phyloP scores from a whole-genome alignment of 306 rosid genomes.

The Rubus idaeus region DNA sequence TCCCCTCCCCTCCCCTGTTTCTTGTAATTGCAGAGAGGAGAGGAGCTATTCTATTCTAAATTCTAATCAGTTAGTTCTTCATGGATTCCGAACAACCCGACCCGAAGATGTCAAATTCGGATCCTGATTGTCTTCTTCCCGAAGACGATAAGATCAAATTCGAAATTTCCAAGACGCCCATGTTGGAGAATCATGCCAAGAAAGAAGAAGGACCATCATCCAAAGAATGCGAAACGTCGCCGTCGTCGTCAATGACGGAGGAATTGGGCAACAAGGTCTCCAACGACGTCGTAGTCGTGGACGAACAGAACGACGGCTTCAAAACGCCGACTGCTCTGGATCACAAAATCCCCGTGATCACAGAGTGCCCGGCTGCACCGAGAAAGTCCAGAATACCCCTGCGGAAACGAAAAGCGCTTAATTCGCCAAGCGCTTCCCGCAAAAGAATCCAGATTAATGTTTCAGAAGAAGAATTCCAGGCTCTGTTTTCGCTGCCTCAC shows the following conservation, averaged over 20 bases:
- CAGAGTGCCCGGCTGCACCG: conserved; percentile 65
- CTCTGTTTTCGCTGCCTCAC: conserved; percentile 31
- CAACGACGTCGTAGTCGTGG: background rate
- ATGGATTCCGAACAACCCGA: conserved; percentile 7
- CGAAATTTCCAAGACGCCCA: background rate
- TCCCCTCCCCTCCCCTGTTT: background rate
- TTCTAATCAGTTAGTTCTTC: background rate
- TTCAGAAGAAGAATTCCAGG: conserved; percentile 36
- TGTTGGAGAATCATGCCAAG: background rate
- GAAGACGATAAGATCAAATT: background rate
- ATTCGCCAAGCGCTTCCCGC: background rate
- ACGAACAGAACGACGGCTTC: conserved; percentile 49
- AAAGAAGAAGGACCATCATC: conserved; percentile 1
- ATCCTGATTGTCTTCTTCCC: background rate
- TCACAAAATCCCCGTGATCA: conserved; percentile 42
- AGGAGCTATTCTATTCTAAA: no score
- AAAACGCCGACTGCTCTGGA: conserved; percentile 63
- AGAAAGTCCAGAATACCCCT: conserved; percentile 32
- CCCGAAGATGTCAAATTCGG: background rate
- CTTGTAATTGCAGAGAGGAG: background rate
- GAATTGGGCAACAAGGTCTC: background rate
- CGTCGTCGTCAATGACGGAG: conserved; percentile 10
- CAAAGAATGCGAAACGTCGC: background rate
- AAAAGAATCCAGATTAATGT: conserved; percentile 35
- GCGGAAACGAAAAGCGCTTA: conserved; percentile 34